Base-by-base conservation (phyloP, 2,329 filamentous ascomycete species). In the Periconia sp. region DNA sequence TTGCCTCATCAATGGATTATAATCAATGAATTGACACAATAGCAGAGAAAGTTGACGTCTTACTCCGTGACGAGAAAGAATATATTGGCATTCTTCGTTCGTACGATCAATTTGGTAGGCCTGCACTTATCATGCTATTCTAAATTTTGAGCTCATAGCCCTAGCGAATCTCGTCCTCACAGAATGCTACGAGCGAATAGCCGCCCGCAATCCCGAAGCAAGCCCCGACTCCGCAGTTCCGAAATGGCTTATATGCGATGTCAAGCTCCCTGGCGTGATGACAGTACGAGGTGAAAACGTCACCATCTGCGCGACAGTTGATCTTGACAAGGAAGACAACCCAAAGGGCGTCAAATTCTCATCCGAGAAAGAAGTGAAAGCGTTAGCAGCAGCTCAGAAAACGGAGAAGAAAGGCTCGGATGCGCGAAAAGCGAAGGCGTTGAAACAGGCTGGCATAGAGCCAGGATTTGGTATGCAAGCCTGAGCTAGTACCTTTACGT, bases 271-370 rank as follows among this genome's bases (percentile, higher is more conserved):
- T 41, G 94, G 94, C 36, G 84, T 95, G 51, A 97, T 94, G 74
- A 82, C 97, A 24, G 89, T 99, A 32, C 82, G 94, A 46, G 94
- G 94, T 56, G 94, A 99, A 75, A 99, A 99, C 69, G 94, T 99
- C n/a, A 79, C 96, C 37, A 78, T 99, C 31, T 81, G 97, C 13
- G 94, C 94, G 25, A 95, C 97, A 73, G 95, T 99, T 61, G 94
- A 99, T 69, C 83, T 99, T 17, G 94, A 99, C 76, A 90, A 88
- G 65, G 94, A 99, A 71, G 94, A 99, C 69, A 86, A 95, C 45
- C 79, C 90, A 11, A 90, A 89, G 1, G 84, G 85, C 22, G 90
- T 87, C 58, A 77, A 80, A 55, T 76, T 78, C 52, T 90, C 84
- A 2, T 80, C 89, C 1, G 76, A 84, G 34, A 81, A 86, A 33